phyloP scores from a whole-genome alignment of 2,329 filamentous ascomycete species.

The Arthroderma sp. region DNA sequence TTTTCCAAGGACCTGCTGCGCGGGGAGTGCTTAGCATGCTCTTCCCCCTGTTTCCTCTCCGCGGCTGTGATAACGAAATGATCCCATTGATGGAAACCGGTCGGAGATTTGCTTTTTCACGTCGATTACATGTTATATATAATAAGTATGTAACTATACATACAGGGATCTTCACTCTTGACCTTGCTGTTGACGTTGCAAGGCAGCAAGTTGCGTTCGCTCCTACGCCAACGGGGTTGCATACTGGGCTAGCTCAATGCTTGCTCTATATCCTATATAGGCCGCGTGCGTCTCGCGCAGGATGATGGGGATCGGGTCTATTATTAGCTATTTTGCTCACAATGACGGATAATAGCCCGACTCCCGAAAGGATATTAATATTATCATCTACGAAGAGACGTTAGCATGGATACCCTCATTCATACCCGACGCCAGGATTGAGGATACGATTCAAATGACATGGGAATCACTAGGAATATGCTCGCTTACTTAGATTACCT shows the following conservation, averaged over 20 bases:
- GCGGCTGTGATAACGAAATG: neutral
- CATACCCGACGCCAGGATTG: neutral
- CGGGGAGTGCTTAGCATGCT: neutral
- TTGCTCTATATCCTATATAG: slow-evolving; percentile 4
- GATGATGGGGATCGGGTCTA: neutral
- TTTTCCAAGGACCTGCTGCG: neutral
- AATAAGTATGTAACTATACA: neutral
- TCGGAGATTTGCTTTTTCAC: slow-evolving; percentile 4
- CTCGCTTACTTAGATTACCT: slow-evolving; percentile 4
- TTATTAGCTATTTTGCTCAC: neutral
- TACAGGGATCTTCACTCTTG: neutral
- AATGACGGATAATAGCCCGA: neutral
- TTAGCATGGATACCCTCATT: slow-evolving; percentile 1
- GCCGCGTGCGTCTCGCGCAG: neutral
- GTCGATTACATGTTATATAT: neutral
- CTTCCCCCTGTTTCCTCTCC: neutral
- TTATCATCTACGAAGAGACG: neutral
- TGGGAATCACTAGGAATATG: neutral
- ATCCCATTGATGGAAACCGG: slow-evolving; percentile 5
- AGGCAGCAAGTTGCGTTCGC: neutral
- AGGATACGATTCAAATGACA: neutral
- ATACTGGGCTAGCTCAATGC: neutral
- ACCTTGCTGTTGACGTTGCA: neutral
- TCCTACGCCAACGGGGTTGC: neutral
- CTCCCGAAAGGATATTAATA: neutral